Percentiles rank a stretch among this genome's conserved stretches.
Conservation (phyloP, 345 rosid genomes). For the Cardiospermum halicacabum region DNA sequence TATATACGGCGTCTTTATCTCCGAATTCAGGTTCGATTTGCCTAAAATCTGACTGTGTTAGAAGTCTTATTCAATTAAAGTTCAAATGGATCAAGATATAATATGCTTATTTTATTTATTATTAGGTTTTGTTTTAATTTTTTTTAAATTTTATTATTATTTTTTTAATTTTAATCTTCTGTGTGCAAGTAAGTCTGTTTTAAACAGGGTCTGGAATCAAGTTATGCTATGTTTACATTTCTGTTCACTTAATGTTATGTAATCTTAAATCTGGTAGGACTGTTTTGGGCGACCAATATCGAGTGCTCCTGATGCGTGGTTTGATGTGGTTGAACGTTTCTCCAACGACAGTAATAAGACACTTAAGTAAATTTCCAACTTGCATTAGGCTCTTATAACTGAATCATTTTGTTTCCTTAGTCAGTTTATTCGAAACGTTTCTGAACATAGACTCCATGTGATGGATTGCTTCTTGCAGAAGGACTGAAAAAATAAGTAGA, state of each 20-base stretch:
- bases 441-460: background rate
- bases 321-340: constrained; percentile 74
- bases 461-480: constrained; percentile 40
- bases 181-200: no score
- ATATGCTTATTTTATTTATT: background rate
- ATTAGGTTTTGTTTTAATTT: background rate
- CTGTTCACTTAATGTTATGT: background rate
- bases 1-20: constrained; percentile 76
- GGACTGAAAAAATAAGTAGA: constrained; percentile 58
- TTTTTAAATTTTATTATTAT: no score
- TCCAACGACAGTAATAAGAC: constrained; percentile 85
- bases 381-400: background rate
- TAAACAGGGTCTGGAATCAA: no score
- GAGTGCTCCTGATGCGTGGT: constrained; percentile 91
- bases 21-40: constrained; percentile 69
- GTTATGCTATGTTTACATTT: no score
- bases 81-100: background rate
- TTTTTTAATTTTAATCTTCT: no score
- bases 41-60: background rate
- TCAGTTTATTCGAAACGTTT: background rate
- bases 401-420: background rate
- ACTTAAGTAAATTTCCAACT: constrained; percentile 42
- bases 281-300: constrained; percentile 85
- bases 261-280: constrained; percentile 37
- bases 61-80: background rate